Evolutionary conservation across 2,329 filamentous ascomycete species (phyloP).

Genomic region (Epichloe gansuensis): DNA sequence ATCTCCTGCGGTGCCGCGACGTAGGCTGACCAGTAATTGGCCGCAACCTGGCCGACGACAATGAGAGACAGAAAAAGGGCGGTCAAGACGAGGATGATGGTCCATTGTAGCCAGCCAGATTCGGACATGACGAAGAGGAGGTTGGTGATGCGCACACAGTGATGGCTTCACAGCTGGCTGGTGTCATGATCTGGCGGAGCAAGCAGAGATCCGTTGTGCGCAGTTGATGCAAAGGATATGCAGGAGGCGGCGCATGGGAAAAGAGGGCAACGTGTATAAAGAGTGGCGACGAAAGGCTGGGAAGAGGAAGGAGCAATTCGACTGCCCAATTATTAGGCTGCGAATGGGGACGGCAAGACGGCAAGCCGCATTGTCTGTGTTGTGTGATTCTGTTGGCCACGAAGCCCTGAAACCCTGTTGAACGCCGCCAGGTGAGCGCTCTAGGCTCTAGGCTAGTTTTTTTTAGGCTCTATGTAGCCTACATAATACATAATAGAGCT

Average conservation of each 20-base stretch:
- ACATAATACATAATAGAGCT: too few relatives aligned
- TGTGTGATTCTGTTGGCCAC: slow-evolving; percentile 1
- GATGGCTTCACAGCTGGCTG: slow-evolving; percentile 6
- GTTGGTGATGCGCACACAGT: slow-evolving; percentile 8
- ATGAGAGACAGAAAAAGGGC: slow-evolving; percentile 43
- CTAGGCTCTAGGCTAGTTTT: too few relatives aligned
- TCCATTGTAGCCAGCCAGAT: slow-evolving; percentile 40
- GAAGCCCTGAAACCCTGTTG: background rate
- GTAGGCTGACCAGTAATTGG: slow-evolving; percentile 43
- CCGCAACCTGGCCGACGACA: slow-evolving; percentile 38
- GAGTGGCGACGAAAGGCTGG: slow-evolving; percentile 2
- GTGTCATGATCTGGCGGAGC: slow-evolving; percentile 5
- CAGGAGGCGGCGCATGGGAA: slow-evolving; percentile 1
- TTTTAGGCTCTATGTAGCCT: too few relatives aligned
- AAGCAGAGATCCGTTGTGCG: background rate
- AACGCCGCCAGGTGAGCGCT: background rate
- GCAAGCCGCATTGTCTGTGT: slow-evolving; percentile 2
- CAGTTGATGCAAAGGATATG: slow-evolving; percentile 2
- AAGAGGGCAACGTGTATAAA: background rate
- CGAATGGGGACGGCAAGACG: slow-evolving; percentile 1
- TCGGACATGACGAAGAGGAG: slow-evolving; percentile 33
- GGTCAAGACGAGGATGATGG: slow-evolving; percentile 43
- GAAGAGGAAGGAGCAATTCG: slow-evolving; percentile 4
- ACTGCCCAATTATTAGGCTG: slow-evolving; percentile 4
- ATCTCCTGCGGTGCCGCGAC: slow-evolving; percentile 45